Conservation (phyloP, 2,329 filamentous ascomycete species). For the Fusarium nodosum region DNA sequence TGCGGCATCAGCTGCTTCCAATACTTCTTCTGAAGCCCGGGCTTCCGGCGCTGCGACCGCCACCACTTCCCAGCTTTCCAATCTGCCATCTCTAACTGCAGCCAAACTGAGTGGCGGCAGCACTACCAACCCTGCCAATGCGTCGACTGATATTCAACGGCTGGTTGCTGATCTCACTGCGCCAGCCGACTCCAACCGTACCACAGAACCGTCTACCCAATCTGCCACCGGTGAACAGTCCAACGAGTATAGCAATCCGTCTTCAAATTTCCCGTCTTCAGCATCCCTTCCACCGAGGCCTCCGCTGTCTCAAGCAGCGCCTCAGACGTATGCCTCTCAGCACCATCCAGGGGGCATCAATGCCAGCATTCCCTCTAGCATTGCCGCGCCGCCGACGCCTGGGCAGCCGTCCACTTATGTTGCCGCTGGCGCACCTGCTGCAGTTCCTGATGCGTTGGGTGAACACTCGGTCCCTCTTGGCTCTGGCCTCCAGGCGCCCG, state of each 20-base stretch:
- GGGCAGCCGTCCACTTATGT: slow-evolving; percentile 55
- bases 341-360: slow-evolving; percentile 54
- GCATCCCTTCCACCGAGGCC: slow-evolving; percentile 64
- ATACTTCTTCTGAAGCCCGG: slow-evolving; percentile 50
- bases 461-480: slow-evolving; percentile 51
- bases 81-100: slow-evolving; percentile 47
- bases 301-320: slow-evolving; percentile 56
- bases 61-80: slow-evolving; percentile 43
- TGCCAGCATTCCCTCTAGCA: slow-evolving; percentile 50
- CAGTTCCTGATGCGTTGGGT: slow-evolving; percentile 52
- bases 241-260: slow-evolving; percentile 46
- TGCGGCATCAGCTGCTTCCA: slow-evolving; percentile 47
- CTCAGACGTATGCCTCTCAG: slow-evolving; percentile 57
- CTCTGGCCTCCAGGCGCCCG: slow-evolving; percentile 49
- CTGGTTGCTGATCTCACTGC: slow-evolving; percentile 60
- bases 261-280: slow-evolving; percentile 54
- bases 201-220: slow-evolving; percentile 49
- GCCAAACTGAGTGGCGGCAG: slow-evolving; percentile 50
- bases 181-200: slow-evolving; percentile 52
- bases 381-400: slow-evolving; percentile 51
- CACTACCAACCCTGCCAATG: slow-evolving; percentile 50
- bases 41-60: slow-evolving; percentile 42
- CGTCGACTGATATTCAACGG: slow-evolving; percentile 57
- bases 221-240: slow-evolving; percentile 47
- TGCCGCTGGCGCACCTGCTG: slow-evolving; percentile 52